Percentiles rank a stretch among this genome's conserved stretches.
Evolutionary conservation across 2,329 filamentous ascomycete genomes (phyloP).

Genomic region (Neopestalotiopsis clavispora): DNA sequence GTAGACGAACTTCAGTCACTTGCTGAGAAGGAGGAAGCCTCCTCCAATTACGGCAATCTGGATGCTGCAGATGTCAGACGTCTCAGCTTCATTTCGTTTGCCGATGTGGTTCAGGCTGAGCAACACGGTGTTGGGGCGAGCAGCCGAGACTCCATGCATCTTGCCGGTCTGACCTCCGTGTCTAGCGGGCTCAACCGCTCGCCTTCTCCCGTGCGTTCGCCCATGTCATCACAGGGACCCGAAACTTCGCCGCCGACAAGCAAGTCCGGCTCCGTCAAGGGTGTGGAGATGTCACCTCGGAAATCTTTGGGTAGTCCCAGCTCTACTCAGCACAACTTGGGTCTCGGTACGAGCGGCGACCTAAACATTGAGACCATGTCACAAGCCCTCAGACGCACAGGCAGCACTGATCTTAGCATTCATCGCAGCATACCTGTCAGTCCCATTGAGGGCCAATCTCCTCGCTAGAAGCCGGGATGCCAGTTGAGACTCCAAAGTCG

Average conservation of each 20-base stretch:
- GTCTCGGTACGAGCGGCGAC: slow-evolving; percentile 62
- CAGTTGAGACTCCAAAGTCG: background rate
- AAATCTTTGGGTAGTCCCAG: slow-evolving; percentile 68
- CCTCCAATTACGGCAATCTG: slow-evolving; percentile 77
- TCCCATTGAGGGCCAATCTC: slow-evolving; percentile 51
- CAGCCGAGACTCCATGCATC: slow-evolving; percentile 72
- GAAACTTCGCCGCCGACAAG: slow-evolving; percentile 78
- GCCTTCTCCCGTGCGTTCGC: slow-evolving; percentile 80
- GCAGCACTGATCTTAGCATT: slow-evolving; percentile 75
- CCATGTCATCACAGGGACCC: slow-evolving; percentile 71
- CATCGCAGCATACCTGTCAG: slow-evolving; percentile 62
- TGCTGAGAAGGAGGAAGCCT: slow-evolving; percentile 63
- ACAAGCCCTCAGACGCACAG: slow-evolving; percentile 84
- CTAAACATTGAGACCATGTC: slow-evolving; percentile 93
- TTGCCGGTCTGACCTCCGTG: slow-evolving; percentile 69
- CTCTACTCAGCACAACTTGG: slow-evolving; percentile 54
- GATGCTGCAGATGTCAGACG: slow-evolving; percentile 81
- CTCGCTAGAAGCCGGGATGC: slow-evolving; percentile 28
- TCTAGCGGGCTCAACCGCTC: slow-evolving; percentile 65
- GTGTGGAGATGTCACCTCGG: slow-evolving; percentile 70
- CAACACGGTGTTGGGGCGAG: slow-evolving; percentile 59
- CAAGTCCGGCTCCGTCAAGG: slow-evolving; percentile 75
- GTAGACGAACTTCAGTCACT: slow-evolving; percentile 63
- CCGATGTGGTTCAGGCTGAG: slow-evolving; percentile 89
- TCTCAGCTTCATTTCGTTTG: slow-evolving; percentile 94